phyloP scores from a whole-genome alignment of 2,329 filamentous ascomycete genomes.

The Tolypocladium ophioglossoides region DNA sequence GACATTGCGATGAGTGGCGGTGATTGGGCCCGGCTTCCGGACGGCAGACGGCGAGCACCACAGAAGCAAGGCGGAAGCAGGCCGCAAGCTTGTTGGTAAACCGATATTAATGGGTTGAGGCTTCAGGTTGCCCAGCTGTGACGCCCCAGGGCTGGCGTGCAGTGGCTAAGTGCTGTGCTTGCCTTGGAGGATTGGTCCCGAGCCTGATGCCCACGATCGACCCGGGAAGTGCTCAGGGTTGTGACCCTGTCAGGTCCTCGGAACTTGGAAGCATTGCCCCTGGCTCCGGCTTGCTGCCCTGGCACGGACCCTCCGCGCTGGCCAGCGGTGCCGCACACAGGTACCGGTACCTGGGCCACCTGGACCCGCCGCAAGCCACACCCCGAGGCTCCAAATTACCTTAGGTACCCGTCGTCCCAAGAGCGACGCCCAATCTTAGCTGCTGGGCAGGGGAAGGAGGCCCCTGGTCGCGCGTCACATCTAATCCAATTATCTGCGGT shows the following conservation, averaged over 20 bases:
- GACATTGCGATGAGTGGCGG: not conserved
- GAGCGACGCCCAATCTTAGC: constrained; percentile 3
- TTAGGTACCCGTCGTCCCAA: constrained; percentile 2
- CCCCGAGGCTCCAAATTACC: constrained; percentile 1
- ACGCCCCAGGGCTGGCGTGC: too few species aligned
- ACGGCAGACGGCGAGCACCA: not conserved
- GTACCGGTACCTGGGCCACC: too few species aligned
- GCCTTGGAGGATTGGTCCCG: too few species aligned
- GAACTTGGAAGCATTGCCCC: not conserved
- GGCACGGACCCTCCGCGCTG: not conserved
- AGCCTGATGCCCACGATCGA: not conserved
- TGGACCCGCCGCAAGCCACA: constrained; percentile 1
- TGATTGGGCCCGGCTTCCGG: not conserved
- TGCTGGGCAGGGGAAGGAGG: not conserved
- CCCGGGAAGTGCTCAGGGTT: not conserved
- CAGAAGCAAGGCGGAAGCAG: not conserved
- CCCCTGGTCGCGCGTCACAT: constrained; percentile 1
- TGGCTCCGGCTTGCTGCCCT: not conserved
- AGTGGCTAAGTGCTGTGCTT: too few species aligned
- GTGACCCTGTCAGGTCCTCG: too few species aligned
- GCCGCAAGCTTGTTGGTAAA: too few species aligned
- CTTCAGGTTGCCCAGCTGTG: not conserved
- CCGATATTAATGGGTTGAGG: not conserved
- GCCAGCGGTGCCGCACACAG: not conserved
- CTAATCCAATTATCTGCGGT: not conserved